Conservation (phyloP, 805 yeast genomes). For the Candida patagonica region DNA sequence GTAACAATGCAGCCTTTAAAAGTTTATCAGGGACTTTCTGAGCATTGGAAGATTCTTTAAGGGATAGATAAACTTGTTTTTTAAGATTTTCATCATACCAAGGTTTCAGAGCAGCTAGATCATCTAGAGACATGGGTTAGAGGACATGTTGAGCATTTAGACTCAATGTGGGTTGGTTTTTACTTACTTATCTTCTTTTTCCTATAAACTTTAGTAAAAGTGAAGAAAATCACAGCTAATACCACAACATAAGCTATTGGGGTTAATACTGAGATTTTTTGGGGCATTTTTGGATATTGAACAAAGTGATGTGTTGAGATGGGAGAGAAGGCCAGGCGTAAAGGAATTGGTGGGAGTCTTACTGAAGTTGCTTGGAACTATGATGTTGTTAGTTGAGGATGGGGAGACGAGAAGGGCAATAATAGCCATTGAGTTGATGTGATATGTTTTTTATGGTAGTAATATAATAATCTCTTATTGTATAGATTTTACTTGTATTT, state of each 20-base stretch:
- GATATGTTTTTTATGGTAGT: too few species aligned
- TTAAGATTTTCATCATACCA: constrained; percentile 61
- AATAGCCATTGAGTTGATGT: too few species aligned
- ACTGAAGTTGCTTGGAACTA: too few species aligned
- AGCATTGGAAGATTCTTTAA: constrained; percentile 39
- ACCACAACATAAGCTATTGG: constrained; percentile 72
- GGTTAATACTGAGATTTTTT: constrained; percentile 49
- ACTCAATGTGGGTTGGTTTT: background rate
- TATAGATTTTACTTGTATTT: too few species aligned
- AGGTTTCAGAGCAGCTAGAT: constrained; percentile 54
- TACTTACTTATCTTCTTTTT: constrained; percentile 36
- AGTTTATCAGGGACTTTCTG: constrained; percentile 70
- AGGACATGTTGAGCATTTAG: too few species aligned
- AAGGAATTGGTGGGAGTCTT: too few species aligned
- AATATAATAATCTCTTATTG: too few species aligned
- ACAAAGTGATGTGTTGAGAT: too few species aligned
- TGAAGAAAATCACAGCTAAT: constrained; percentile 52
- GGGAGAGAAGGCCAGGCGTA: too few species aligned
- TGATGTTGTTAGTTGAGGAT: too few species aligned
- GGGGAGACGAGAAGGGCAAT: too few species aligned
- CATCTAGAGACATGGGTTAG: constrained; percentile 24
- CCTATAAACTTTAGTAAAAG: constrained; percentile 65
- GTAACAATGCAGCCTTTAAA: constrained; percentile 55
- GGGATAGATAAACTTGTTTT: constrained; percentile 50
- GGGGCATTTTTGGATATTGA: constrained; percentile 19